phyloP scores from a whole-genome alignment of 352 stramenopile genomes.

The Pythium aquatile region DNA sequence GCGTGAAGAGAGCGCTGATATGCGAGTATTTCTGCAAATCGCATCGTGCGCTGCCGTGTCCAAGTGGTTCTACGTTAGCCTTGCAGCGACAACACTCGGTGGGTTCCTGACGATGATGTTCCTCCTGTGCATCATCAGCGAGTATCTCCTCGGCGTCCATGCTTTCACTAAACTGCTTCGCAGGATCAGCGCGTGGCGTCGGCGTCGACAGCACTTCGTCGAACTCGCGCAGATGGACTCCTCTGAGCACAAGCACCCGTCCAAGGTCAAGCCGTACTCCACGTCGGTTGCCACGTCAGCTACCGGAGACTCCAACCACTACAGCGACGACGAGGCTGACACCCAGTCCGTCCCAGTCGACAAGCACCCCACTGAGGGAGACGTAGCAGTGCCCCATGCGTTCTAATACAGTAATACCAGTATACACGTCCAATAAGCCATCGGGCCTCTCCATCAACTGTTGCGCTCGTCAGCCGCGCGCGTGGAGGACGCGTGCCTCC shows the following conservation, averaged over 20 bases:
- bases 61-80: conserved; percentile 22
- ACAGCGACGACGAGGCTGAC: conserved; percentile 11
- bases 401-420: background rate
- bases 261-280: conserved; percentile 3
- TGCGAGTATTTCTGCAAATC: conserved; percentile 9
- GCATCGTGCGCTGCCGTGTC: conserved; percentile 12
- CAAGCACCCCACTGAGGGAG: background rate
- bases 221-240: conserved; percentile 20
- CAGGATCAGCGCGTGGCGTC: conserved; percentile 1
- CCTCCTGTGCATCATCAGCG: conserved; percentile 18
- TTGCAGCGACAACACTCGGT: conserved; percentile 12
- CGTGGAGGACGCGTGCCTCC: conserved; percentile 2
- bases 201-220: conserved; percentile 6
- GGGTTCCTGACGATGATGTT: conserved; percentile 24
- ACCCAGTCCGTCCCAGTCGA: background rate
- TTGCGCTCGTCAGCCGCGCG: background rate
- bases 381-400: background rate
- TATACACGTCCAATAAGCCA: no score
- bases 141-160: conserved; percentile 14
- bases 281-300: conserved; percentile 14
- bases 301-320: conserved; percentile 9
- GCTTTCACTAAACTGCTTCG: conserved; percentile 1
- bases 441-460: background rate
- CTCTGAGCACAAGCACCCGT: background rate
- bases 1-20: background rate